Evolutionary conservation across 2,329 filamentous ascomycete species (phyloP).

Genomic region (Pezicula radicicola): DNA sequence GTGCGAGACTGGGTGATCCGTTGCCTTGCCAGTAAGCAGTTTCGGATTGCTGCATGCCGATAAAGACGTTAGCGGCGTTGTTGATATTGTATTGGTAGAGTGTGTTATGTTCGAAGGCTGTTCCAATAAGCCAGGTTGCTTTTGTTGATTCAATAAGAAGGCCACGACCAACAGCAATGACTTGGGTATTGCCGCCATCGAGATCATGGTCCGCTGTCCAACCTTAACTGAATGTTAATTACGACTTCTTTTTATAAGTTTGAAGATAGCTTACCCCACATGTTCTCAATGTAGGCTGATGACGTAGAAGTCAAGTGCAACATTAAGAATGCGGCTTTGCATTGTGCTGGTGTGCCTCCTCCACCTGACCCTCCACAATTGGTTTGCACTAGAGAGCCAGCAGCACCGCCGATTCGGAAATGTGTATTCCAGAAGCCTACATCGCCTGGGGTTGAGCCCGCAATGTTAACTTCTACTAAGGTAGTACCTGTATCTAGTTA

Average conservation of each 20-base stretch:
- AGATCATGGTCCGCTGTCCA: constrained; percentile 26
- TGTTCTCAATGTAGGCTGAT: constrained; percentile 51
- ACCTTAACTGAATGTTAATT: constrained; percentile 5
- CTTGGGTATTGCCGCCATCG: constrained; percentile 20
- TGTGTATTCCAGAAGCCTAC: constrained; percentile 48
- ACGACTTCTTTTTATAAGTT: no score
- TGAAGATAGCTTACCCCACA: constrained; percentile 33
- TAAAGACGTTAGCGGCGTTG: constrained; percentile 57
- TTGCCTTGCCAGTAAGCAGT: constrained; percentile 63
- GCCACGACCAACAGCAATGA: constrained; percentile 44
- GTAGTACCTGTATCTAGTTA: no score
- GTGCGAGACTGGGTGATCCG: constrained; percentile 29
- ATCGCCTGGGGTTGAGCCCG: constrained; percentile 40
- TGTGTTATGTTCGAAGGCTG: constrained; percentile 46
- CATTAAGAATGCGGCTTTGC: constrained; percentile 45
- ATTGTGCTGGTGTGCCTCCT: constrained; percentile 19
- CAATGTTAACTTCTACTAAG: constrained; percentile 48
- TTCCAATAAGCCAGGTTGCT: constrained; percentile 52
- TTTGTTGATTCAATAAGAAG: constrained; percentile 41
- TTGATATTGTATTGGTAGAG: constrained; percentile 51
- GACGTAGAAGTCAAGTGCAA: constrained; percentile 45
- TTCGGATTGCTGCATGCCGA: constrained; percentile 66
- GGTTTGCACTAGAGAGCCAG: constrained; percentile 33
- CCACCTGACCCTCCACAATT: constrained; percentile 26
- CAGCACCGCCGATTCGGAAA: constrained; percentile 43